A percentile compares a stretch with the other conserved stretches of the same genome.
phyloP scores from a whole-genome alignment of 2,329 filamentous ascomycete genomes.

The Cordyceps cicadae region DNA sequence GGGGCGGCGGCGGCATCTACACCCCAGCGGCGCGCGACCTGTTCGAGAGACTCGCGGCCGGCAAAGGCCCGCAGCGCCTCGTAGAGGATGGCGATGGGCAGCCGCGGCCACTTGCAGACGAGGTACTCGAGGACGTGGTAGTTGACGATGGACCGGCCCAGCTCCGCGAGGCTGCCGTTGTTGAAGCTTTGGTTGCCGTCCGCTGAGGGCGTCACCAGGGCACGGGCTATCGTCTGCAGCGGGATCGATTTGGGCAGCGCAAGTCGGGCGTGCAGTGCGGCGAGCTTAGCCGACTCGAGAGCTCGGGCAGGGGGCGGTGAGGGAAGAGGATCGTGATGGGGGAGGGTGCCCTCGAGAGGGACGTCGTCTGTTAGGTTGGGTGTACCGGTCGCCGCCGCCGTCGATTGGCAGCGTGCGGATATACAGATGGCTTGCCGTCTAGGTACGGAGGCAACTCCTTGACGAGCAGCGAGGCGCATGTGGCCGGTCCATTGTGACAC shows the following conservation, averaged over 20 bases:
- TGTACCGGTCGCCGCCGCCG: slow-evolving; percentile 17
- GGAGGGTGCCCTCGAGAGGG: slow-evolving; percentile 14
- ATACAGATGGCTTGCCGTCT: slow-evolving; percentile 20
- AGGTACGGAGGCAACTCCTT: slow-evolving; percentile 17
- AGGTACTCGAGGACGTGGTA: slow-evolving; percentile 88
- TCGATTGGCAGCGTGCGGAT: slow-evolving; percentile 26
- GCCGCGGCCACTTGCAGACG: slow-evolving; percentile 78
- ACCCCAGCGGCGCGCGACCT: slow-evolving; percentile 80
- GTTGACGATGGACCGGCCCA: slow-evolving; percentile 75
- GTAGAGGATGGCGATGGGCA: slow-evolving; percentile 83
- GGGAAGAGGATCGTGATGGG: slow-evolving; percentile 39
- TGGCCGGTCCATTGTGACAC: slow-evolving; percentile 33
- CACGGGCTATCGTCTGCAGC: slow-evolving; percentile 74
- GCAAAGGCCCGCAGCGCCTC: slow-evolving; percentile 78
- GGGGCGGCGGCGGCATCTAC: slow-evolving; percentile 80
- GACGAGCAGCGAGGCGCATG: slow-evolving; percentile 28
- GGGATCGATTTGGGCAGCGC: slow-evolving; percentile 74
- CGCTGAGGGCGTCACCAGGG: slow-evolving; percentile 78
- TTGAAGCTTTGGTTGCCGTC: slow-evolving; percentile 76
- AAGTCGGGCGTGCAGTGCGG: slow-evolving; percentile 84
- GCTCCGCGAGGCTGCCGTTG: slow-evolving; percentile 72
- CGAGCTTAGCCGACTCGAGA: slow-evolving; percentile 72
- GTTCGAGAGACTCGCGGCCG: slow-evolving; percentile 64
- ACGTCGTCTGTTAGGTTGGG: slow-evolving; percentile 18
- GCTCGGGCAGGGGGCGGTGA: slow-evolving; percentile 65